Conservation (phyloP, 192 early-diverging fungal species). For the Physocladia obscura region DNA sequence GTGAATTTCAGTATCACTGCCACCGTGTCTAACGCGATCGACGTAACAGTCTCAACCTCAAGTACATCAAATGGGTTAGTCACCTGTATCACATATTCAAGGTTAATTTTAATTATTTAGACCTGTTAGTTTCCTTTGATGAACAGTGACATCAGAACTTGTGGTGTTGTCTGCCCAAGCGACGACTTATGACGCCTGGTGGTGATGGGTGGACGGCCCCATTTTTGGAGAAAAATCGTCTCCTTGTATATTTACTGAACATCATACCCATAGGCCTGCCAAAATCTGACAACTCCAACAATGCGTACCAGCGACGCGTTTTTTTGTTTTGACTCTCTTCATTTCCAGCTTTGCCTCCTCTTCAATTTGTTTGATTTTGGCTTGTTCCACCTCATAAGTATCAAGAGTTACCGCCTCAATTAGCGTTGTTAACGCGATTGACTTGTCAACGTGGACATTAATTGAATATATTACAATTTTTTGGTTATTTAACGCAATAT, state of each 20-base stretch:
- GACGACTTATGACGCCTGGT: no score
- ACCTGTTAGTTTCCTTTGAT: neutral
- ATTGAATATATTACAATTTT: neutral
- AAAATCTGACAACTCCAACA: no score
- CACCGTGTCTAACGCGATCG: conserved; percentile 31
- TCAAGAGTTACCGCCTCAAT: conserved; percentile 31
- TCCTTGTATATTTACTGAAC: no score
- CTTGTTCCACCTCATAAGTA: conserved; percentile 30
- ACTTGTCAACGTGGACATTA: conserved; percentile 16
- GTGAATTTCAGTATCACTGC: conserved; percentile 11
- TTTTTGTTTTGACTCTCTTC: conserved; percentile 18
- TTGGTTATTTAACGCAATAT: conserved; percentile 15
- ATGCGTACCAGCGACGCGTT: conserved; percentile 32
- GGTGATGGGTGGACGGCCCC: no score
- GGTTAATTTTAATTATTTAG: neutral
- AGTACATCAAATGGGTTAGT: conserved; percentile 42
- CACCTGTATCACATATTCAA: neutral
- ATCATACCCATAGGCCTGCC: no score
- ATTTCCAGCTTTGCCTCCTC: conserved; percentile 26
- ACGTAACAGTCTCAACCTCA: conserved; percentile 22
- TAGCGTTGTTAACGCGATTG: conserved; percentile 23
- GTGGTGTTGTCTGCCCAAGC: no score
- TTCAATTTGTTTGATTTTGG: conserved; percentile 17
- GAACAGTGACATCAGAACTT: no score
- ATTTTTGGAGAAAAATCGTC: no score